A percentile compares a stretch with the other conserved stretches of the same genome.
phyloP scores from a whole-genome alignment of 192 early-diverging fungal species.

The Backusella psychrophila region DNA sequence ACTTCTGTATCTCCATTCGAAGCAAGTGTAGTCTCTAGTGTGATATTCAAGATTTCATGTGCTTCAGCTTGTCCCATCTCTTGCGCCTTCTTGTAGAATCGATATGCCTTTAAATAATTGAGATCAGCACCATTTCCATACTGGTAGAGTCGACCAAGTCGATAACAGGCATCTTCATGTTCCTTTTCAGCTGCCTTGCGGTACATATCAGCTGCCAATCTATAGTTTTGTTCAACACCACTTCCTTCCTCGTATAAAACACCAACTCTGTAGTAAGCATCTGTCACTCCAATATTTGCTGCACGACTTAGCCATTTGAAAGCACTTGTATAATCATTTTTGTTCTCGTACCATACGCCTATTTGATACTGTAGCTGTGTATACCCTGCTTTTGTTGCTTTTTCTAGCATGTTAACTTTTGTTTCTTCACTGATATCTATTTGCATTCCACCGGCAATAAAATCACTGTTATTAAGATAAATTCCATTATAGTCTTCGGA shows the following conservation, averaged over 20 bases:
- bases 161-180: not conserved
- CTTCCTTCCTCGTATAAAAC: not conserved
- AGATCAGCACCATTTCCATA: no score
- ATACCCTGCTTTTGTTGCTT: not conserved
- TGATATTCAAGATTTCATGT: not conserved
- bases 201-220: not conserved
- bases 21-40: not conserved
- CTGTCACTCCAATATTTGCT: no score
- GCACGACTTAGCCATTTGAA: no score
- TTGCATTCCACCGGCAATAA: not conserved
- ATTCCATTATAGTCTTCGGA: not conserved
- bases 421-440: not conserved
- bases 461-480: no score
- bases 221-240: not conserved
- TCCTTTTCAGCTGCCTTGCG: not conserved
- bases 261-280: not conserved
- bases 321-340: no score
- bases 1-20: not conserved
- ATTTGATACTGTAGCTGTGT: not conserved
- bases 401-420: not conserved
- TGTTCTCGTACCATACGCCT: not conserved
- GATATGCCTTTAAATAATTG: not conserved
- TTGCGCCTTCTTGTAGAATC: not conserved
- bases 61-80: not conserved
- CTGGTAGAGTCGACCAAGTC: no score